These are phyloP conservation scores for Sarocladium brachiariae DNA, from an alignment of 2,329 filamentous ascomycete genomes.

Conservation along the genomic window DNA sequence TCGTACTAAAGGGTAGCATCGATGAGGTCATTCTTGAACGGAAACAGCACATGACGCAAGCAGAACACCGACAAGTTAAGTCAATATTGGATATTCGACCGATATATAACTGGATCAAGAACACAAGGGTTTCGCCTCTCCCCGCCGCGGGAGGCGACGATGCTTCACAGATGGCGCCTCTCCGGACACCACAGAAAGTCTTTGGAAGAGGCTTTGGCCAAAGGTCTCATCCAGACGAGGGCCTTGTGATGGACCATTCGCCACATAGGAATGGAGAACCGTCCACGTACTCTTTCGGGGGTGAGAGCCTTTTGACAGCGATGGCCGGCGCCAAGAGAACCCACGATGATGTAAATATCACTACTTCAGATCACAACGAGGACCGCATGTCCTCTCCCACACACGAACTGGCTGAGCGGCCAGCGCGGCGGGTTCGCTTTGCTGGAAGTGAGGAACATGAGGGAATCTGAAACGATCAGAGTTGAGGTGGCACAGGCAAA, in stretches of 20 bases:
- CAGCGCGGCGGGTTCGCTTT: constrained; percentile 25
- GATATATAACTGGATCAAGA: constrained; percentile 54
- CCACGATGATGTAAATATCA: neutral
- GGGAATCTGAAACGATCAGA: neutral
- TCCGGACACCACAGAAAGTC: constrained; percentile 39
- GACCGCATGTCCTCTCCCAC: neutral
- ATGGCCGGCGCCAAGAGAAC: constrained; percentile 2
- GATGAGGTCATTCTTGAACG: constrained; percentile 78
- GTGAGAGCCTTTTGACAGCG: neutral
- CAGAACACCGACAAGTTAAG: constrained; percentile 50
- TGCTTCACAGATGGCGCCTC: constrained; percentile 40
- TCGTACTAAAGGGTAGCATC: constrained; percentile 72
- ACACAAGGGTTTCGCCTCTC: constrained; percentile 37
- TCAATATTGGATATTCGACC: constrained; percentile 50
- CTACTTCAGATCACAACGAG: neutral
- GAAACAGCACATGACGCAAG: constrained; percentile 66
- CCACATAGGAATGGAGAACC: neutral
- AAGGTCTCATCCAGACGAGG: constrained; percentile 37
- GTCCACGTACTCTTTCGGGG: neutral
- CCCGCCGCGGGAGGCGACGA: constrained; percentile 22
- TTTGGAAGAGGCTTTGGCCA: constrained; percentile 44
- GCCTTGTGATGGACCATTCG: constrained; percentile 26
- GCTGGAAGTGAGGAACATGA: constrained; percentile 14
- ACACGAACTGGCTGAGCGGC: constrained; percentile 17
- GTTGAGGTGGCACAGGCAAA: too few relatives aligned